phyloP scores from a whole-genome alignment of 805 yeast genomes.

The Kuraishia ogatae region DNA sequence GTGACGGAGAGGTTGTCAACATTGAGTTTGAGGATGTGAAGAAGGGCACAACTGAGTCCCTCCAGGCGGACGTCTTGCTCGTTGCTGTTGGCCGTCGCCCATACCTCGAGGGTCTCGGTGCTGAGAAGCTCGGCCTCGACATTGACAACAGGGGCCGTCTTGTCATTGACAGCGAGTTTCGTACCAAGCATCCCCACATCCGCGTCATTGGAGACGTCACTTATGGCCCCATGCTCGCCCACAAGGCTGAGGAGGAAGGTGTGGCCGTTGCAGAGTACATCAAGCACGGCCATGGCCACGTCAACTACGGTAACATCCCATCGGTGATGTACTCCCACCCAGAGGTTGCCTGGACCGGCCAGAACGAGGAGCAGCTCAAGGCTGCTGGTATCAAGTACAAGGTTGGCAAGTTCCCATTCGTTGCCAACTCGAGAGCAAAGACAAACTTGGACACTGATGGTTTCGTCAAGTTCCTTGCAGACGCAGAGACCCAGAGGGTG shows the following conservation, averaged over 20 bases:
- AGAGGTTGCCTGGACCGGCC: constrained; percentile 99
- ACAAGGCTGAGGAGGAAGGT: constrained; percentile 99
- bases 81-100: constrained; percentile 99
- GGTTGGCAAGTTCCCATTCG: constrained; percentile 96
- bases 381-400: constrained; percentile 86
- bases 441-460: constrained; percentile 97
- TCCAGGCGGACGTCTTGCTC: constrained; percentile 87
- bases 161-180: constrained; percentile 89
- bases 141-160: constrained; percentile 87
- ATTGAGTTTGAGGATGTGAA: constrained; percentile 86
- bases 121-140: constrained; percentile 85
- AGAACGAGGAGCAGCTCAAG: constrained; percentile 90
- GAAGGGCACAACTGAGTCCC: constrained; percentile 65
- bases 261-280: constrained; percentile 96
- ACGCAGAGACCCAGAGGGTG: constrained; percentile 94
- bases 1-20: constrained; percentile 83
- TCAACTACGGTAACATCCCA: constrained; percentile 96
- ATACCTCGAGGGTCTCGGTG: constrained; percentile 79
- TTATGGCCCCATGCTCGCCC: constrained; percentile 98
- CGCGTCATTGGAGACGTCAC: constrained; percentile 98
- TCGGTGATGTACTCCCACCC: constrained; percentile 99
- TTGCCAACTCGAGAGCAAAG: constrained; percentile 99
- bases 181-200: constrained; percentile 87
- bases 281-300: constrained; percentile 93
- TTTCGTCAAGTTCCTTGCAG: constrained; percentile 90